Conservation (phyloP, 768 basidiomycete genomes). For the Kwoniella heveanensis region DNA sequence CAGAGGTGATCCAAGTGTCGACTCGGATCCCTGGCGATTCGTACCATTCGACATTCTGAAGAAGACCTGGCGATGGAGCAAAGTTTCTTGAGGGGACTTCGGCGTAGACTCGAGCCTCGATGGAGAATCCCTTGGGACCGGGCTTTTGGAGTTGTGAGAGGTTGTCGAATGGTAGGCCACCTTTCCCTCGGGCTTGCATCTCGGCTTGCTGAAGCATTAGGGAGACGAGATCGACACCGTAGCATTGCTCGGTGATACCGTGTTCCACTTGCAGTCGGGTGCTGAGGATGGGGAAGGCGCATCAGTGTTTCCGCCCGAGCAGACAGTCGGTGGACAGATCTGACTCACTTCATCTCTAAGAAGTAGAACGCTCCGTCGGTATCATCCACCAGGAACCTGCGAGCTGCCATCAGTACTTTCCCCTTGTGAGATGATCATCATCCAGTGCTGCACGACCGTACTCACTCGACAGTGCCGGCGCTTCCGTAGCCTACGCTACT, state of each 20-base stretch:
- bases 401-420: no score
- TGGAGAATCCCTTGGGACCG: constrained; percentile 56
- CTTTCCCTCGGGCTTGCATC: constrained; percentile 34
- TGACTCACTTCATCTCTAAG: constrained; percentile 66
- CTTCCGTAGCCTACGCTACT: constrained; percentile 63
- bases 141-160: constrained; percentile 19
- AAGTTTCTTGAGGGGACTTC: constrained; percentile 67
- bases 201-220: constrained; percentile 66
- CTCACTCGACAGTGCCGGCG: constrained; percentile 69
- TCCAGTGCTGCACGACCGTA: constrained; percentile 49
- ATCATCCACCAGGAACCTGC: constrained; percentile 43
- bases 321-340: neutral
- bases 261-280: constrained; percentile 64
- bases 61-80: constrained; percentile 64
- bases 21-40: constrained; percentile 54
- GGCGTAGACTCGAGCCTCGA: constrained; percentile 66
- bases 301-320: neutral
- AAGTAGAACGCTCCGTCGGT: constrained; percentile 64
- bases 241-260: constrained; percentile 64
- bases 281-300: neutral
- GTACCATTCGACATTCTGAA: constrained; percentile 62
- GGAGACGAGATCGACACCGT: constrained; percentile 66
- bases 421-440: no score
- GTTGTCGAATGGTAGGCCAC: constrained; percentile 18
- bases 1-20: constrained; percentile 62